phyloP scores from a whole-genome alignment of 208 protist species.

The Angomonas deanei region DNA sequence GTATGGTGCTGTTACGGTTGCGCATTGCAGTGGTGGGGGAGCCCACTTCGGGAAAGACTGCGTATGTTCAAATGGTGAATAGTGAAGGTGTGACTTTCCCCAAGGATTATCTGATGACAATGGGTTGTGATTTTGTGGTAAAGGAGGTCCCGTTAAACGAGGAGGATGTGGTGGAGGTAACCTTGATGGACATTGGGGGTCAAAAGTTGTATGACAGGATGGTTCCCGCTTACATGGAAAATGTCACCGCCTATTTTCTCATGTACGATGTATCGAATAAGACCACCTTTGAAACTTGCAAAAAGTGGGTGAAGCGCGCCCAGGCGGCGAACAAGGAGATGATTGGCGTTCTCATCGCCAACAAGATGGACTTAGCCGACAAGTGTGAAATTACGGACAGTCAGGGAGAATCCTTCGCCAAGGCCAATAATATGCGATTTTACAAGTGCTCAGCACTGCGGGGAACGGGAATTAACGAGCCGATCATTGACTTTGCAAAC shows the following conservation, averaged over 20 bases:
- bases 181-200: slow-evolving; percentile 81
- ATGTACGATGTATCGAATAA: slow-evolving; percentile 91
- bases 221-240: slow-evolving; percentile 62
- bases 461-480: slow-evolving; percentile 72
- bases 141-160: slow-evolving; percentile 81
- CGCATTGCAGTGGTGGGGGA: slow-evolving; percentile 85
- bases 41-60: slow-evolving; percentile 86
- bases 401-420: slow-evolving; percentile 76
- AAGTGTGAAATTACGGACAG: slow-evolving; percentile 86
- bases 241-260: slow-evolving; percentile 68
- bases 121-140: slow-evolving; percentile 87
- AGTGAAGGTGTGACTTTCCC: slow-evolving; percentile 85
- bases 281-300: slow-evolving; percentile 81
- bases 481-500: slow-evolving; percentile 67
- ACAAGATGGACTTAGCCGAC: slow-evolving; percentile 85
- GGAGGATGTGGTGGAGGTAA: slow-evolving; percentile 82
- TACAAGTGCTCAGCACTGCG: slow-evolving; percentile 86
- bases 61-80: slow-evolving; percentile 89
- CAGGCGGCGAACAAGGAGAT: slow-evolving; percentile 54
- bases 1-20: slow-evolving; percentile 83
- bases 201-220: slow-evolving; percentile 83
- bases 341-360: slow-evolving; percentile 75
- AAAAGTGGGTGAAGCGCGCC: slow-evolving; percentile 67
- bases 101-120: slow-evolving; percentile 92
- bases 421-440: slow-evolving; percentile 66